A percentile compares a stretch with the other conserved stretches of the same genome.
phyloP scores from a whole-genome alignment of 2,329 filamentous ascomycete genomes.

The Fusarium longipes region DNA sequence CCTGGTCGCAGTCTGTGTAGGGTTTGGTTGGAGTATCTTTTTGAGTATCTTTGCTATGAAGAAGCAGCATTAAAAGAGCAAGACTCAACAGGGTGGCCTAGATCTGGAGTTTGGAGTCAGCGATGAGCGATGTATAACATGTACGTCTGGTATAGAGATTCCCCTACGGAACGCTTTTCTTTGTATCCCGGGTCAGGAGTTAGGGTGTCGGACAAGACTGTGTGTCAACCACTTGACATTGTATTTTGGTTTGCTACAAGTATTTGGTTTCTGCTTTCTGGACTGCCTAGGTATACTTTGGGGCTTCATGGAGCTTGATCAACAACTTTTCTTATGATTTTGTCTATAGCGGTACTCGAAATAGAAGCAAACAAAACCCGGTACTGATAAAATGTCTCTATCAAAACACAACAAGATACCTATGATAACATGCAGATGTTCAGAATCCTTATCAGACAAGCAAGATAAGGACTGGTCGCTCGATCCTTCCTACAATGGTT shows the following conservation, averaged over 20 bases:
- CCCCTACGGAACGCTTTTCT: slow-evolving; percentile 20
- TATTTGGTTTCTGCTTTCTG: too few species aligned
- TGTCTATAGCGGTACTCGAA: too few species aligned
- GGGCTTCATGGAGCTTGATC: too few species aligned
- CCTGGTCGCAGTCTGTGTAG: slow-evolving; percentile 51
- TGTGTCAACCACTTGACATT: not conserved
- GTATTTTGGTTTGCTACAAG: not conserved
- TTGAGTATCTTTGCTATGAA: slow-evolving; percentile 50
- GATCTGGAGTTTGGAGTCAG: slow-evolving; percentile 15
- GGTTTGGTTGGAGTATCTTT: slow-evolving; percentile 54
- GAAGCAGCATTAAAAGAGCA: slow-evolving; percentile 10
- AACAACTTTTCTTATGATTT: too few species aligned
- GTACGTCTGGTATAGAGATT: slow-evolving; percentile 13
- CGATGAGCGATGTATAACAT: not conserved
- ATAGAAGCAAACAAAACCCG: too few species aligned
- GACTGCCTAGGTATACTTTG: too few species aligned
- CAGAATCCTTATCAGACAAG: not conserved
- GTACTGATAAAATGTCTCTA: too few species aligned
- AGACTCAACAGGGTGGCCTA: not conserved
- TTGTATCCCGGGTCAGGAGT: slow-evolving; percentile 18
- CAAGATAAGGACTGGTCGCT: slow-evolving; percentile 14
- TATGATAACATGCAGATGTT: not conserved
- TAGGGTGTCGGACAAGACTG: not conserved
- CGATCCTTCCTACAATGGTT: not conserved
- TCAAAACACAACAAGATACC: too few species aligned